Percentiles rank a stretch among this genome's conserved stretches.
phyloP scores from a whole-genome alignment of 179 eudicot species.

The Heliamphora pulchella region DNA sequence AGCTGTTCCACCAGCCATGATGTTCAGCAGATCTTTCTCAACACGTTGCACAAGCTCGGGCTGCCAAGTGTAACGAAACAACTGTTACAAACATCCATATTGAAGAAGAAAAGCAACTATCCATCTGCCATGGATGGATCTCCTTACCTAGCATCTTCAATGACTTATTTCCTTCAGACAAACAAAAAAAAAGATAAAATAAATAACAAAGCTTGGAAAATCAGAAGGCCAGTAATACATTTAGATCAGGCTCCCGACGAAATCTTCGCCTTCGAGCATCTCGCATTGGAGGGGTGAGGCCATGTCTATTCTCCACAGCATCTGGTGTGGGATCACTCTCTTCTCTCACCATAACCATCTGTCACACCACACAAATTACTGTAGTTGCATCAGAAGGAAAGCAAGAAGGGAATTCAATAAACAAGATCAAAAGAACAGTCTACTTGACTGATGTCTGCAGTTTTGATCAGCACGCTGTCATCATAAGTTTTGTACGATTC shows the following conservation, averaged over 20 bases:
- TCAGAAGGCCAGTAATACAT: constrained; percentile 31
- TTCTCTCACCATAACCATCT: constrained; percentile 94
- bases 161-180: neutral
- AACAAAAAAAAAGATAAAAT: neutral
- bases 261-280: constrained; percentile 95
- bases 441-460: constrained; percentile 96
- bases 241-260: constrained; percentile 88
- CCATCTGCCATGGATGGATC: neutral
- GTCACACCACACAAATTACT: constrained; percentile 19
- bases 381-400: neutral
- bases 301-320: constrained; percentile 72
- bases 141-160: neutral
- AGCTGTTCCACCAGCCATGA: constrained; percentile 81
- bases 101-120: neutral
- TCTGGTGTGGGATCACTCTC: constrained; percentile 73
- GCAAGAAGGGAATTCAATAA: neutral
- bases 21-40: constrained; percentile 68
- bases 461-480: constrained; percentile 75
- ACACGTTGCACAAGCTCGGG: constrained; percentile 88
- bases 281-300: constrained; percentile 90
- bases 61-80: constrained; percentile 36
- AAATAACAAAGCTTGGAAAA: neutral
- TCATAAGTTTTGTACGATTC: constrained; percentile 97
- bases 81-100: neutral
- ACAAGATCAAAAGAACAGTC: neutral